Percentiles rank a stretch among this genome's conserved stretches.
These are phyloP conservation scores for Quercus glauca DNA, from an alignment of 306 rosid species.

Conservation along the genomic window DNA sequence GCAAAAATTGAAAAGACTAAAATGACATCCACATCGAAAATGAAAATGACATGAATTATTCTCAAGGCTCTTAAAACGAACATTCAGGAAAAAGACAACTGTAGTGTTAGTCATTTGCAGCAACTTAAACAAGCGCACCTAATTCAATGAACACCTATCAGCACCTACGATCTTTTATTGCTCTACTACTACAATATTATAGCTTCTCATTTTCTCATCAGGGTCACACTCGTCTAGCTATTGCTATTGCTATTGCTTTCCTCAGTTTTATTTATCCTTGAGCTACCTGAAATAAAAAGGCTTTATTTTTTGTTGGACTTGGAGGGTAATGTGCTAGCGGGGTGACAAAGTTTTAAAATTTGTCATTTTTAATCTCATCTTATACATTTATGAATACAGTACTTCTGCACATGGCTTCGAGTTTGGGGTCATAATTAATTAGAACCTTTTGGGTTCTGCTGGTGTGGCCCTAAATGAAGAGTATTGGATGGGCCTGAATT, in stretches of 20 bases:
- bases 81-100: slow-evolving; percentile 1
- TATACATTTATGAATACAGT: no score
- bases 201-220: no score
- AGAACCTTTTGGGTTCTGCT: not conserved
- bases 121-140: not conserved
- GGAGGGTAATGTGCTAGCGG: no score
- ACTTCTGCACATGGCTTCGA: not conserved
- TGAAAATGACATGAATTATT: slow-evolving; percentile 15
- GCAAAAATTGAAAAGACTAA: slow-evolving; percentile 6
- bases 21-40: slow-evolving; percentile 20
- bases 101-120: no score
- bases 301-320: no score
- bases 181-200: no score
- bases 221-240: no score
- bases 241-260: no score
- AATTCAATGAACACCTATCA: no score
- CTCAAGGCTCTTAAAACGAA: slow-evolving; percentile 15
- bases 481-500: slow-evolving; percentile 11
- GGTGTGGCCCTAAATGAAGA: not conserved
- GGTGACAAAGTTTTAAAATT: not conserved
- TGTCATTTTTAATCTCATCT: not conserved
- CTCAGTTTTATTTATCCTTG: no score
- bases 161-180: not conserved
- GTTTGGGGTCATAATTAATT: not conserved
- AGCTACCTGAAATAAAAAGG: no score